These are phyloP conservation scores for Botryosphaeria agaves DNA, from an alignment of 2,329 filamentous ascomycete species.

Conservation along the genomic window DNA sequence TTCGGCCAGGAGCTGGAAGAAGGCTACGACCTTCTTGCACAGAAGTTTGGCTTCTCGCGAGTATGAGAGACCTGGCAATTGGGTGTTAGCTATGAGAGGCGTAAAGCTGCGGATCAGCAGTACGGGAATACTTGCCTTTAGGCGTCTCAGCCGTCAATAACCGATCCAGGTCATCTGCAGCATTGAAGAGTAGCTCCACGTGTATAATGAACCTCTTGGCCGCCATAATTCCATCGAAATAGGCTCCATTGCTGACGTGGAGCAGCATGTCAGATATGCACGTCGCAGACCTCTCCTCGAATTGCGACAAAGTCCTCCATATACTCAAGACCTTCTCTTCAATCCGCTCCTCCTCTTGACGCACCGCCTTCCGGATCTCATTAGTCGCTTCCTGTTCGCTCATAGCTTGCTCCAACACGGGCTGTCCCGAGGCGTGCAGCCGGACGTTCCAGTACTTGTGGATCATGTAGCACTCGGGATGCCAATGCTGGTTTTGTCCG, in stretches of 20 bases:
- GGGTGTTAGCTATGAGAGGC: slow-evolving; percentile 3
- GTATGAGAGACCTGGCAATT: slow-evolving; percentile 60
- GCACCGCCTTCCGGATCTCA: slow-evolving; percentile 57
- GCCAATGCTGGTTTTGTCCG: slow-evolving; percentile 97
- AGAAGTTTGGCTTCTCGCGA: slow-evolving; percentile 91
- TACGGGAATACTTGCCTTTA: slow-evolving; percentile 43
- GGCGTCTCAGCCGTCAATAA: slow-evolving; percentile 51
- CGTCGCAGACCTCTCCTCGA: slow-evolving; percentile 92
- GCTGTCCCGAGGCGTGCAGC: slow-evolving; percentile 32
- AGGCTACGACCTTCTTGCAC: slow-evolving; percentile 99
- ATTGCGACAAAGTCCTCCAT: slow-evolving; percentile 93
- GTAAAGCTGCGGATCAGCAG: slow-evolving; percentile 2
- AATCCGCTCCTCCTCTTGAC: slow-evolving; percentile 79
- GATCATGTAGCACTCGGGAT: slow-evolving; percentile 99
- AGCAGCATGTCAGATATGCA: slow-evolving; percentile 99
- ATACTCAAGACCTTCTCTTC: slow-evolving; percentile 97
- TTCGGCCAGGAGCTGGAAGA: slow-evolving; percentile 88
- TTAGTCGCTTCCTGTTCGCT: slow-evolving; percentile 40
- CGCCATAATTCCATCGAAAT: slow-evolving; percentile 84
- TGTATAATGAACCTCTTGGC: slow-evolving; percentile 95
- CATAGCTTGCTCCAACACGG: slow-evolving; percentile 16
- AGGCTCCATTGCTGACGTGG: slow-evolving; percentile 94
- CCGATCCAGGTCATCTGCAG: slow-evolving; percentile 69
- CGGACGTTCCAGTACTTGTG: slow-evolving; percentile 99
- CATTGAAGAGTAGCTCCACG: slow-evolving; percentile 80